Base-by-base conservation (phyloP, 2,329 filamentous ascomycete genomes). In the Chaetomium sp. region DNA sequence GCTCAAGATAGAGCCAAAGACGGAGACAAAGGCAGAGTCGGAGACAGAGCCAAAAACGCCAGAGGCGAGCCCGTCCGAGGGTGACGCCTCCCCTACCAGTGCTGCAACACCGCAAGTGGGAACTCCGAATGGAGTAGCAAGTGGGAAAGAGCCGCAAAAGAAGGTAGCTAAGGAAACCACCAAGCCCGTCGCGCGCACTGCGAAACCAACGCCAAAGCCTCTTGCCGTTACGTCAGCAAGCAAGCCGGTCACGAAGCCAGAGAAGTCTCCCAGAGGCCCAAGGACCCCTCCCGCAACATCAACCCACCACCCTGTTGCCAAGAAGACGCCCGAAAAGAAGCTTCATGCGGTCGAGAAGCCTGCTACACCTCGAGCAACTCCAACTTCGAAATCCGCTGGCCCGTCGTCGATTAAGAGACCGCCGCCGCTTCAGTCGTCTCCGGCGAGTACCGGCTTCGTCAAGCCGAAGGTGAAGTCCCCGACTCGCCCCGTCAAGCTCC, bases 391-490 rank as follows among this genome's bases (percentile, higher is more conserved):
- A 61, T 51, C 77, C 3, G 68, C 76, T 1, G 67, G 73, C 38
- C 69, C 78, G 3, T 74, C 75, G 27, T 67, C 75, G 19, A 69
- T 68, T 29, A 82, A 81, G 70, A 85, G 80, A 66, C 79, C 80
- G 9, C 73, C 78, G 10, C 72, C 80, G 2, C 70, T 81, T 38
- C 80, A 81, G 2, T 76, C 78, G 1, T 77, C 78, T 23, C 72
- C 79, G 29, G 73, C 72, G n/a, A 75, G 77, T 31, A 74, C 78
- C 7, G 79, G 77, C 2, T 83, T 83, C 66, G 77, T 81, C 31
- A 88, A 87, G 72, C 84, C 86, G 9, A 88, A 87, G 73, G 77
- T 82, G 49, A 88, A 86, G 75, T 91, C 90, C 12, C 88, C 88
- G 2, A 92, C 90, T 1, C 85, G 87, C 62, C 89, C 89, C 10